Evolutionary conservation across 345 rosid species (phyloP).

Genomic region (Draba incana): DNA sequence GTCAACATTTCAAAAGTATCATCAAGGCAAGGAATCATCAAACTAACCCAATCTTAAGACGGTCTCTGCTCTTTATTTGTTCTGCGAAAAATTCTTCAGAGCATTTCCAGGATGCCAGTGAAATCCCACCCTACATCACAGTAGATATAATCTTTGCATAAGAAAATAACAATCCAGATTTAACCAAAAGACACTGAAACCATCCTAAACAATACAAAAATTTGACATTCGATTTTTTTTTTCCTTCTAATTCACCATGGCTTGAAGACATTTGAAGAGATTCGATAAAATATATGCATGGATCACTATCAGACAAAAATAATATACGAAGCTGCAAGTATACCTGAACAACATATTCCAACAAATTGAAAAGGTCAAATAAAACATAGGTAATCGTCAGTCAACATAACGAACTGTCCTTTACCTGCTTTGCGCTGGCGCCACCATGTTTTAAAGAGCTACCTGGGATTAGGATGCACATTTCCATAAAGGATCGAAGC

Average conservation of each 20-base stretch:
- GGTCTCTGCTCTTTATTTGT: conserved; percentile 90
- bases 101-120: conserved; percentile 97
- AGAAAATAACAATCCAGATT: conserved; percentile 3
- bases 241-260: no score
- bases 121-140: conserved; percentile 59
- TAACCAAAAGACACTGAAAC: neutral
- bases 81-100: conserved; percentile 79
- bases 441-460: conserved; percentile 58
- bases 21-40: conserved; percentile 3
- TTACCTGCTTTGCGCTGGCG: conserved; percentile 44
- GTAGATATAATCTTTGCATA: conserved; percentile 14
- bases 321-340: neutral
- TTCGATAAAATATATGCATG: conserved; percentile 3
- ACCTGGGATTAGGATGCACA: conserved; percentile 87
- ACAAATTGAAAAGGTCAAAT: conserved; percentile 25
- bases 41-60: conserved; percentile 77
- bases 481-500: conserved; percentile 86
- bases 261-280: neutral
- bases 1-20: conserved; percentile 1
- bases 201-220: neutral
- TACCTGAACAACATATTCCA: conserved; percentile 3
- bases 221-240: neutral
- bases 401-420: neutral
- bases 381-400: neutral
- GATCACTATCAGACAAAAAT: conserved; percentile 25